Base-by-base conservation (phyloP, 2,329 filamentous ascomycete species). In the Lanzia echinophila region DNA sequence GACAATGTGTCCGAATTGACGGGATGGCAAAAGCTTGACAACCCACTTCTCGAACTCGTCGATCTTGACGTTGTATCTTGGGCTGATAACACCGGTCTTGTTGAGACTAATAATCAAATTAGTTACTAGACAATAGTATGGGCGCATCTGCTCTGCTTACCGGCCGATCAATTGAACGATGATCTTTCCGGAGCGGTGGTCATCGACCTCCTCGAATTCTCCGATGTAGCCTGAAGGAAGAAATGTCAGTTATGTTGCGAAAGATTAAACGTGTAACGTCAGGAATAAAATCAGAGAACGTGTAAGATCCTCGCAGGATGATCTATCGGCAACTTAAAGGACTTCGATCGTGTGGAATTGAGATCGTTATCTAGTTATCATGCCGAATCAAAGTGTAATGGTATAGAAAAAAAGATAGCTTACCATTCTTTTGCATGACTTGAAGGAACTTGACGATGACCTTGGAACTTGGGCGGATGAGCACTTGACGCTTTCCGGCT, bases 261-360 rank as follows among this genome's bases (percentile, higher is more conserved):
- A 79, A 81, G 84, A 86, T 84, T 95, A 95, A 96, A 96, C 86
- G 86, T 88, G 82, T 79, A 77, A 87, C 84, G 78, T 90, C 87
- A 94, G 78, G 74, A 72, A 64, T 56, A 70, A 56, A 78, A 77
- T 88, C 83, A 79, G 86, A 86, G 84, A 90, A 95, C 87, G 87
- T 96, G 90, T 96, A 95, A 96, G 90, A 92, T 87, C 86, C 83
- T 86, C 86, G 86, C 83, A 74, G 56, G 71, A 88, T 78, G 74
- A 94, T 99, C 77, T 99, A 88, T 95, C 94, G 92, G 90, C 84
- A 84, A 95, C 84, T 97, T 97, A 99, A 97, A 99, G 90, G 91
- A 90, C 92, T 90, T 84, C 86, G 81, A 85, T 87, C 88, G 90
- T 96, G 76, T 80, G 75, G 79, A 71, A 73, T 51, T 83, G 83